These are phyloP conservation scores for Coemansia sp. DNA, from an alignment of 192 early-diverging fungal genomes.

Conservation along the genomic window DNA sequence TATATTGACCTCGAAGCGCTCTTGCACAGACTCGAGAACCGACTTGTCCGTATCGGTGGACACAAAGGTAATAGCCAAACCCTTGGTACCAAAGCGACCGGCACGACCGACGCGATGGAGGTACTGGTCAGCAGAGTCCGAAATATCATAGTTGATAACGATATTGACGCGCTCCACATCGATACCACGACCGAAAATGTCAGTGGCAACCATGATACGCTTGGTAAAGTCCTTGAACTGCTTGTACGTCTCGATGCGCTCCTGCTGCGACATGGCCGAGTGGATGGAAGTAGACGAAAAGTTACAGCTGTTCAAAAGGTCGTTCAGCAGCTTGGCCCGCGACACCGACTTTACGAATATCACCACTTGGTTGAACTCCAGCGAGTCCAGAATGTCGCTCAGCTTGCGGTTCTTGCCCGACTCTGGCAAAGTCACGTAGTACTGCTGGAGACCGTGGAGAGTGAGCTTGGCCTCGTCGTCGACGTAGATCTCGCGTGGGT, in stretches of 20 bases:
- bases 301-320: conserved; percentile 83
- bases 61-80: conserved; percentile 93
- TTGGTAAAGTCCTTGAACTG: conserved; percentile 93
- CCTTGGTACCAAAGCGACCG: conserved; percentile 99
- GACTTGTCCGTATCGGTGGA: conserved; percentile 77
- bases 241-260: conserved; percentile 91
- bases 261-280: conserved; percentile 84
- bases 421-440: conserved; percentile 86
- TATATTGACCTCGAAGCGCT: conserved; percentile 95
- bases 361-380: conserved; percentile 98
- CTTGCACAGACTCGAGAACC: conserved; percentile 83
- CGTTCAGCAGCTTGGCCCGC: conserved; percentile 85
- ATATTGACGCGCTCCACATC: conserved; percentile 99
- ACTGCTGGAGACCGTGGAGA: conserved; percentile 95
- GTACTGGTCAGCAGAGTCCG: conserved; percentile 86
- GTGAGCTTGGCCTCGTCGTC: conserved; percentile 98
- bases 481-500: conserved; percentile 95
- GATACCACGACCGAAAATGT: conserved; percentile 90
- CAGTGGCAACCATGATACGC: conserved; percentile 88
- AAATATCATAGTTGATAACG: conserved; percentile 99
- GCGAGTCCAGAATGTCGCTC: conserved; percentile 85
- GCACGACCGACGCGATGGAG: conserved; percentile 98
- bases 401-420: conserved; percentile 91
- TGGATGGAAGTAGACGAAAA: conserved; percentile 97
- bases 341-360: conserved; percentile 93